These are phyloP conservation scores for Fennellomyces sp. DNA, from an alignment of 371 early-diverging fungal genomes.

Conservation along the genomic window DNA sequence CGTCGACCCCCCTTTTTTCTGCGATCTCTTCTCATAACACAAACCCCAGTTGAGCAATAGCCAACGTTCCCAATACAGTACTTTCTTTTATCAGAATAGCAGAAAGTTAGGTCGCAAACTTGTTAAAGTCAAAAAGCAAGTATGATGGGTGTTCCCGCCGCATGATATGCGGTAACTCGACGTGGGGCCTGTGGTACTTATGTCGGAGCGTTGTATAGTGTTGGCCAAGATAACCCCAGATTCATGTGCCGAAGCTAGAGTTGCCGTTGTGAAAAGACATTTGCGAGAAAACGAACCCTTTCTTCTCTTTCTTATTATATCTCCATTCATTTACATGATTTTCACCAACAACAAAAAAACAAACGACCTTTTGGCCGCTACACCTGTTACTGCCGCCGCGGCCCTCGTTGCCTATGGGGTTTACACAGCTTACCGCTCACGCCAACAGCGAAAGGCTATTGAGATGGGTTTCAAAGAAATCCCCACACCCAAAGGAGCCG, in stretches of 20 bases:
- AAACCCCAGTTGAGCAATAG: too few relatives aligned
- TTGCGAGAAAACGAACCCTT: conserved; percentile 1
- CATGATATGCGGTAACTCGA: too few relatives aligned
- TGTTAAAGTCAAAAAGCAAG: too few relatives aligned
- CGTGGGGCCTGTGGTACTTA: neutral
- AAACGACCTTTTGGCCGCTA: neutral
- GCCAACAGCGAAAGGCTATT: neutral
- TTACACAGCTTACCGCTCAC: conserved; percentile 1
- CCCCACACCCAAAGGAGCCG: neutral
- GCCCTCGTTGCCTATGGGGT: neutral
- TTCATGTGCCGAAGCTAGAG: neutral
- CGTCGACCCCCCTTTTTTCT: too few relatives aligned
- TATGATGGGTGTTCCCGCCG: too few relatives aligned
- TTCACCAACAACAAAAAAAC: neutral
- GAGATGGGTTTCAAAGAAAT: neutral
- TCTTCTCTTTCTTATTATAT: conserved; percentile 1
- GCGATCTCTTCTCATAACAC: too few relatives aligned
- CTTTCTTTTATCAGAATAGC: too few relatives aligned
- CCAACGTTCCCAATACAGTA: too few relatives aligned
- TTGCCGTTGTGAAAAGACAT: neutral
- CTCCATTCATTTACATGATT: conserved; percentile 2
- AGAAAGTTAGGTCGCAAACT: too few relatives aligned
- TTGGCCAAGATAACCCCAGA: neutral
- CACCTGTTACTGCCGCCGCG: neutral
- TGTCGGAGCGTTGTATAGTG: conserved; percentile 2